Conservation (phyloP, 176 grass and related monocot genomes). For the Carex cristatella region DNA sequence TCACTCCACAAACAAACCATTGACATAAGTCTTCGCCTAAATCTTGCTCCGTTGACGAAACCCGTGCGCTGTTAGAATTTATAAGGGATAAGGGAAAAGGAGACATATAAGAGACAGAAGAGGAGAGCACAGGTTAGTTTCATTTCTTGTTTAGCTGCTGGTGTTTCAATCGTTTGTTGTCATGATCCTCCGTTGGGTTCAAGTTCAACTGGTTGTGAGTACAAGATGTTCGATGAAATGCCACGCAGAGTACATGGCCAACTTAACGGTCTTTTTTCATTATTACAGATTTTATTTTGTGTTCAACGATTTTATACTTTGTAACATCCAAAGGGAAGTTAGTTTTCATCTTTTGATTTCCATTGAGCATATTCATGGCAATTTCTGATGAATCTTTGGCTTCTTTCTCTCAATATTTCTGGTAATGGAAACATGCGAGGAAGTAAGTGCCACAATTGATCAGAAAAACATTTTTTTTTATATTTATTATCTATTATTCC, state of each 20-base stretch:
- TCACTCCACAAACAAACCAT: neutral
- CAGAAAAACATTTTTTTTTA: neutral
- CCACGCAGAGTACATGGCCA: neutral
- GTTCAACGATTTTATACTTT: neutral
- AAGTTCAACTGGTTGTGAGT: neutral
- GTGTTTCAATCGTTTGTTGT: neutral
- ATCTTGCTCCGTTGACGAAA: neutral
- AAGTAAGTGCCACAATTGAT: neutral
- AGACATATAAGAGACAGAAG: neutral
- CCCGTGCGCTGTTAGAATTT: neutral
- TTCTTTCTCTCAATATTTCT: neutral
- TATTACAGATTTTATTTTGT: neutral
- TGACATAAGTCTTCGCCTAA: neutral
- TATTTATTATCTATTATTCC: neutral
- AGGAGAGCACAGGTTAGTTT: neutral
- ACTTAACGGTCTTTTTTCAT: neutral
- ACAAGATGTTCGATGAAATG: neutral
- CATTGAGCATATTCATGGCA: neutral
- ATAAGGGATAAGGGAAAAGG: too few relatives aligned
- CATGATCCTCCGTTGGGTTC: neutral
- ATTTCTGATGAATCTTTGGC: neutral
- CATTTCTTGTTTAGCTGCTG: too few relatives aligned
- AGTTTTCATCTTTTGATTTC: neutral
- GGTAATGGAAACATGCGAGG: neutral
- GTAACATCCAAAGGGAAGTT: neutral